These are phyloP conservation scores for Vigna radiata DNA, from an alignment of 306 rosid genomes.

Conservation along the genomic window DNA sequence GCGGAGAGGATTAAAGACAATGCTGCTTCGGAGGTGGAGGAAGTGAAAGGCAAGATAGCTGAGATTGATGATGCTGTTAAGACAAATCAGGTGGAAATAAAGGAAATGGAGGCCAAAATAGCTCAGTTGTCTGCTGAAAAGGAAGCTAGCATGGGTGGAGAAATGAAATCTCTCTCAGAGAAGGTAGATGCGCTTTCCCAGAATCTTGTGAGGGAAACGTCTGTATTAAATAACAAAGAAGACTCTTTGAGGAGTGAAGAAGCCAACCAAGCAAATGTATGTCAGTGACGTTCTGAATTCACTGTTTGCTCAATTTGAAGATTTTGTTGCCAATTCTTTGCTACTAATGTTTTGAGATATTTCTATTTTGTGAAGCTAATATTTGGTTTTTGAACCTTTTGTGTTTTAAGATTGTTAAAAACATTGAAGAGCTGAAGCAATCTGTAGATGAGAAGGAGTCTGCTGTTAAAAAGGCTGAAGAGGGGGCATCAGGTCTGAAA, in stretches of 20 bases:
- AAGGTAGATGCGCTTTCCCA: conserved; percentile 76
- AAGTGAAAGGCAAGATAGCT: conserved; percentile 70
- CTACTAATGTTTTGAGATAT: conserved; percentile 31
- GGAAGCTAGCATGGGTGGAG: conserved; percentile 94
- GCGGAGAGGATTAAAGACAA: conserved; percentile 78
- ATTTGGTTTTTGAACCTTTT: conserved; percentile 43
- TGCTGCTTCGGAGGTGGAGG: conserved; percentile 76
- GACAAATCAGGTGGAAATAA: conserved; percentile 57
- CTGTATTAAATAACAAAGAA: conserved; percentile 74
- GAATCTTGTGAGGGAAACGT: conserved; percentile 79
- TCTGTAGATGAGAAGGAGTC: conserved; percentile 73
- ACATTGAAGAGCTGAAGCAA: conserved; percentile 80
- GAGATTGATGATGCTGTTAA: conserved; percentile 65
- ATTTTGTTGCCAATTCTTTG: background rate
- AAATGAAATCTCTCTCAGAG: conserved; percentile 79
- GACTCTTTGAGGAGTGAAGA: conserved; percentile 82
- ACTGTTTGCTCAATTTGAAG: conserved; percentile 22
- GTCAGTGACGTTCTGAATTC: conserved; percentile 35
- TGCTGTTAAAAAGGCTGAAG: conserved; percentile 85
- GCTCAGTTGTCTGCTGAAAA: conserved; percentile 74
- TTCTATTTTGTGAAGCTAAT: conserved; percentile 31
- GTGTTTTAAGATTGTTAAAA: conserved; percentile 64
- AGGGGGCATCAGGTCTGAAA: conserved; percentile 87
- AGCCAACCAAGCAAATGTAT: conserved; percentile 74
- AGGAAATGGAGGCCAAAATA: conserved; percentile 79